Base-by-base conservation (phyloP, 805 yeast genomes). In the Starmerella tilneyi region DNA sequence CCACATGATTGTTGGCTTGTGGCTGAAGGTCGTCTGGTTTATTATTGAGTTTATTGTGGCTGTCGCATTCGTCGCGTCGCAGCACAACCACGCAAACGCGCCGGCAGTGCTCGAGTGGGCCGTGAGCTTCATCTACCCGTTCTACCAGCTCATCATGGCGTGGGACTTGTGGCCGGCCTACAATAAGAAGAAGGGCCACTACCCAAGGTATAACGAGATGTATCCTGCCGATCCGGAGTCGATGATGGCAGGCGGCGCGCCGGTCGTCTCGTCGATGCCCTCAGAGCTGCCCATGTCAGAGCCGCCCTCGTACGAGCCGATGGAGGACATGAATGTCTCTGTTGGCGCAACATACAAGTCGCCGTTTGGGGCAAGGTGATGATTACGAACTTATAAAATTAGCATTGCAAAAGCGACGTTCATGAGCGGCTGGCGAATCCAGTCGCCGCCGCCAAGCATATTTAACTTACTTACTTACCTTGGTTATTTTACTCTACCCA, bases 31-130 rank as follows among this genome's bases (percentile, higher is more conserved):
- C 3, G 34, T 71, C 7, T 89, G 95, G 95, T 63, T 82, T 20
- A 48, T 71, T 2, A 58, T 71, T 16, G 92, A 94, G 1, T 66
- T 79, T 15, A 75, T 67, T 0, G 71, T 83, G 58, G 94, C 89
- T 3, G 62, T 81, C 21, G 70, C 75, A 26, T 89, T 84, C 52
- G 69, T 62, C 3, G 46, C 52, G 16, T 44, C 54, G 23, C 58
- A 64, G 41, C 56, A 59, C 59, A 59, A 61, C 11, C 67, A 69
- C 22, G 57, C 64, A 30, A 67, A 72, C 51, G 73, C 72, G 3
- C 66, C 71, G 32, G 86, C 86, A 0, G 66, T 70, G 17, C 76
- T 81, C 59, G 97, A 89, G 63, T 89, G 97, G 97, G 59, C 78
- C 3, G 63, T 88, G 34, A 78, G 89, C n/a, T 88, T 79, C 63